phyloP scores from a whole-genome alignment of 192 early-diverging fungal genomes.

The Podochytrium sp. region DNA sequence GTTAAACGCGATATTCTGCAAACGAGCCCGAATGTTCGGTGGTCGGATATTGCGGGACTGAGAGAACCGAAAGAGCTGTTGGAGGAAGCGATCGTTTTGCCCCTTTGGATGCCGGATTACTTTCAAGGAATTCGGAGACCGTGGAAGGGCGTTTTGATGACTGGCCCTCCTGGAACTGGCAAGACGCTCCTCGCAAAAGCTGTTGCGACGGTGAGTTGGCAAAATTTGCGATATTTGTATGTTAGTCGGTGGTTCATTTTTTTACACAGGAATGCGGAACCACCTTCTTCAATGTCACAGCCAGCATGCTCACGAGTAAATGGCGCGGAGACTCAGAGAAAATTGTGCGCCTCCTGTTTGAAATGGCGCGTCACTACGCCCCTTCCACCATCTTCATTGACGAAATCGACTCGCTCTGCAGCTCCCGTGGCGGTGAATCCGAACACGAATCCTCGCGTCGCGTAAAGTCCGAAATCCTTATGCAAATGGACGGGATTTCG shows the following conservation, averaged over 20 bases:
- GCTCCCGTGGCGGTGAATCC: constrained; percentile 50
- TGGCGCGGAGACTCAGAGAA: constrained; percentile 70
- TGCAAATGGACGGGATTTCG: constrained; percentile 70
- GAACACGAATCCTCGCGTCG: constrained; percentile 60
- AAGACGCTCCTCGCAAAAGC: constrained; percentile 69
- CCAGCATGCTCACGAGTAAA: constrained; percentile 61
- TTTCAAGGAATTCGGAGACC: constrained; percentile 64
- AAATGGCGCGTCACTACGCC: constrained; percentile 65
- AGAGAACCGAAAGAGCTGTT: constrained; percentile 60
- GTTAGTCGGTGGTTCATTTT: not conserved
- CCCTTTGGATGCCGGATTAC: constrained; percentile 70
- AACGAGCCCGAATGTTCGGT: constrained; percentile 55
- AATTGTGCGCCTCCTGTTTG: constrained; percentile 62
- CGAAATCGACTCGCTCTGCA: constrained; percentile 65
- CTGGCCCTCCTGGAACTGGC: constrained; percentile 66
- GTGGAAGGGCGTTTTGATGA: constrained; percentile 71
- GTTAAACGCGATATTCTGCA: constrained; percentile 66
- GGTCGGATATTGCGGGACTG: constrained; percentile 65
- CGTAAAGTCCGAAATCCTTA: constrained; percentile 66
- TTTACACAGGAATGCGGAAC: constrained; percentile 62
- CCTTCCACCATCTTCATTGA: constrained; percentile 70
- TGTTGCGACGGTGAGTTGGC: constrained; percentile 56
- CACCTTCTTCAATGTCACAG: constrained; percentile 69
- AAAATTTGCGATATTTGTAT: not conserved
- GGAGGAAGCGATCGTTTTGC: constrained; percentile 68